These are phyloP conservation scores for Penicillium cinerascens DNA, from an alignment of 495 filamentous ascomycete genomes.

Conservation along the genomic window DNA sequence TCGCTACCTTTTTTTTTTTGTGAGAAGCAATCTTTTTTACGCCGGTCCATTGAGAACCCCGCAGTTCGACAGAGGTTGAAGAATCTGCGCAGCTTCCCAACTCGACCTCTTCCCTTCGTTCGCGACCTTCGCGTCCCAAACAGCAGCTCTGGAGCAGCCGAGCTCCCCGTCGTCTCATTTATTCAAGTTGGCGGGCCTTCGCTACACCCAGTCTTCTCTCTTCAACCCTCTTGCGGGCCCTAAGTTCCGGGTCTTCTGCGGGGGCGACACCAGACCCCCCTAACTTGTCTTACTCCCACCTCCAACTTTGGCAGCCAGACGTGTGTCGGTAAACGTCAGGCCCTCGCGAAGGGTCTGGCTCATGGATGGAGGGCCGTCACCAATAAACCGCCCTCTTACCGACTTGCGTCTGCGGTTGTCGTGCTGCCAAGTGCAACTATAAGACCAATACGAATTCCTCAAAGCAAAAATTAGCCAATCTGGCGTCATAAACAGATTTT, in stretches of 20 bases:
- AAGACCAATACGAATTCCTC: not conserved
- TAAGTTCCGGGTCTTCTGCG: slow-evolving; percentile 83
- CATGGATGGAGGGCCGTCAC: slow-evolving; percentile 40
- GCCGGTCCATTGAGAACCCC: not conserved
- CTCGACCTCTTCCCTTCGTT: slow-evolving; percentile 15
- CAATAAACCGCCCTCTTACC: slow-evolving; percentile 34
- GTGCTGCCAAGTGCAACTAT: slow-evolving; percentile 18
- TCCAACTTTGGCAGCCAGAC: slow-evolving; percentile 39
- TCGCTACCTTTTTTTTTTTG: not conserved
- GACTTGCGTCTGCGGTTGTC: slow-evolving; percentile 32
- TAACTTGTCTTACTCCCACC: slow-evolving; percentile 63
- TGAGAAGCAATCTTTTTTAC: not conserved
- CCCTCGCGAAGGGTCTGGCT: slow-evolving; percentile 48
- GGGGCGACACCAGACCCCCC: slow-evolving; percentile 96
- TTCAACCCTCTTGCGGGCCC: slow-evolving; percentile 91
- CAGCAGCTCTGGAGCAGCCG: slow-evolving; percentile 36
- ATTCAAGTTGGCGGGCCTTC: slow-evolving; percentile 98
- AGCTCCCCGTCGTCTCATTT: slow-evolving; percentile 41
- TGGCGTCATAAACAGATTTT: slow-evolving; percentile 15
- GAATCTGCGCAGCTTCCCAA: slow-evolving; percentile 6
- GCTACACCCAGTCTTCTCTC: slow-evolving; percentile 70
- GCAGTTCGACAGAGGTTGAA: not conserved
- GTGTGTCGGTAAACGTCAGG: slow-evolving; percentile 44
- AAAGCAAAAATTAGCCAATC: slow-evolving; percentile 11
- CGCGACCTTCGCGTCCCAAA: slow-evolving; percentile 5